Evolutionary conservation across 2,329 filamentous ascomycete genomes (phyloP), one percentile per base, ranked within the genome.

Genomic region (Endocalyx cinctus): DNA sequence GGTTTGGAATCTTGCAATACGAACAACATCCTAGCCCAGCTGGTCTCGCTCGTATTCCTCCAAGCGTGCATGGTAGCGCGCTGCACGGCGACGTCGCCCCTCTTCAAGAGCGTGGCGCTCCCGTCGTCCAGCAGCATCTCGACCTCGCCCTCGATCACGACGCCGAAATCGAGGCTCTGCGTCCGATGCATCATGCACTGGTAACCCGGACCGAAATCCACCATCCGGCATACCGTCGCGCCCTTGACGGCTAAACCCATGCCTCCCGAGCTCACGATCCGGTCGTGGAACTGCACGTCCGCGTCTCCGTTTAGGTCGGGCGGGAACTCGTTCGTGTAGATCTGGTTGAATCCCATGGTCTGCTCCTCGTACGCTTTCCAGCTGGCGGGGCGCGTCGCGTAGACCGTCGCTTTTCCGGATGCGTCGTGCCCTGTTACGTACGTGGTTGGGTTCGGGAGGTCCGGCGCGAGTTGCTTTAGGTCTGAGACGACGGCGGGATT

Each of bases 21-120:
- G 20, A 23, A 23, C 8, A 23, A 8, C 54, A 72, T 63, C 11
- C 70, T 51, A 12, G 66, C 58, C 70, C 69, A 72, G 30, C 66
- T 62, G 11, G 62, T 68, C 29, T 53, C 41, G 39, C 62, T 69
- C 12, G 57, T 50, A 37, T 77, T 76, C 30, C 59, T 51, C 72
- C 72, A 76, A 17, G 63, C 63, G 50, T 78, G 74, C 57, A 67
- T 70, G 4, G 72, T 75, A 1, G 64, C 71, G 25, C 74, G 58
- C 53, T 78, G 72, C 14, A 78, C 66, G 8, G 66, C 66, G n/a
- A 76, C 55, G 45, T 78, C 73, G 3, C 74, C 74, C 10, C 62
- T 56, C 29, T 58, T 55, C 62, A 78, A 57, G 16, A 58, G 36
- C 27, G 60, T 59, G 30, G 50, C 59, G 35, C 69, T 69, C 2